Evolutionary conservation across 208 protist genomes (phyloP).

Genomic region (Leishmania amazonensis): DNA sequence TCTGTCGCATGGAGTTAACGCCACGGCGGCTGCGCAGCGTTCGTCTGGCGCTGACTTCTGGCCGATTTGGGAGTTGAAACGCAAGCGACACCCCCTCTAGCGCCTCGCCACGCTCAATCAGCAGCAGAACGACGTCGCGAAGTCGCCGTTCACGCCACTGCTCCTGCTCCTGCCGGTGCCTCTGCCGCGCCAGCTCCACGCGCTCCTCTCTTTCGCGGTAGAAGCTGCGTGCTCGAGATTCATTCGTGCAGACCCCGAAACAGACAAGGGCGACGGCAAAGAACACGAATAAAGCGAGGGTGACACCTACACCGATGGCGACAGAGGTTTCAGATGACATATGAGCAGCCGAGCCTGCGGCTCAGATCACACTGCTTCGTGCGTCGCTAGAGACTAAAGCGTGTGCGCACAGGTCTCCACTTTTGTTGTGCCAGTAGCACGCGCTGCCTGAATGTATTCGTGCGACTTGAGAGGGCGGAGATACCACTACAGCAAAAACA

Average conservation of each 20-base stretch:
- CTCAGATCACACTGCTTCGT: background rate
- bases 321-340: conserved; percentile 4
- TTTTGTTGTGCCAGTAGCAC: background rate
- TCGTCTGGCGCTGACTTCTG: conserved; percentile 31
- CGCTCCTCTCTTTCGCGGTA: conserved; percentile 25
- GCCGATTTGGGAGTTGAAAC: conserved; percentile 35
- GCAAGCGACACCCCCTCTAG: conserved; percentile 42
- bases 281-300: conserved; percentile 13
- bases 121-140: conserved; percentile 48
- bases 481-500: background rate
- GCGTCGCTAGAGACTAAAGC: background rate
- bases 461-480: background rate
- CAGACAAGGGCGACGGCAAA: conserved; percentile 5
- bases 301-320: conserved; percentile 15
- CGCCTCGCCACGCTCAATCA: conserved; percentile 47
- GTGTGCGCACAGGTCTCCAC: background rate
- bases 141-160: conserved; percentile 49
- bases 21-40: conserved; percentile 11
- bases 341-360: background rate
- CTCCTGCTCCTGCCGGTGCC: conserved; percentile 35
- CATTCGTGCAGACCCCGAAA: conserved; percentile 11
- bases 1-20: conserved; percentile 1
- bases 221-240: conserved; percentile 5
- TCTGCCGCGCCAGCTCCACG: conserved; percentile 17
- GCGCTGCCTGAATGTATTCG: background rate